phyloP scores from a whole-genome alignment of 257 asterid species.

The Marsdenia floribunda region DNA sequence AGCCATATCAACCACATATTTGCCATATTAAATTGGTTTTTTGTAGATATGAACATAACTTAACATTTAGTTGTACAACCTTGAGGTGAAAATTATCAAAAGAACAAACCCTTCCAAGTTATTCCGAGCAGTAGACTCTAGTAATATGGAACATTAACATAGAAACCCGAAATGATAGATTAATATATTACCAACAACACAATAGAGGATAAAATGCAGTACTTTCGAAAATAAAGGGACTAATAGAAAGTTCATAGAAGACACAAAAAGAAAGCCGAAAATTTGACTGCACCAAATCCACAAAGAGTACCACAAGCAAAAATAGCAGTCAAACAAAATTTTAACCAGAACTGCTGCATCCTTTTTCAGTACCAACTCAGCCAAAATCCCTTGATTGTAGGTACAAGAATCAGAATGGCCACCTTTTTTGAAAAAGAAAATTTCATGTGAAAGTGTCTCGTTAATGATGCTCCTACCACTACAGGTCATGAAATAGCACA shows the following conservation, averaged over 20 bases:
- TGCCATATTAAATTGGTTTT: neutral
- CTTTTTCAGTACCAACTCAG: neutral
- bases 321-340: neutral
- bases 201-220: neutral
- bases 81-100: neutral
- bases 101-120: neutral
- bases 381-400: neutral
- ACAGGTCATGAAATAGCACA: neutral
- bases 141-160: neutral
- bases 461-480: neutral
- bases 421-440: neutral
- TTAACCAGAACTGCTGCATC: neutral
- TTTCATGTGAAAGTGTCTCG: neutral
- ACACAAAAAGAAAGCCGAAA: neutral
- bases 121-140: neutral
- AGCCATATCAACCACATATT: neutral
- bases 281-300: neutral
- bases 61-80: neutral
- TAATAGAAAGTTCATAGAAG: neutral
- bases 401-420: neutral
- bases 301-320: neutral
- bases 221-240: neutral
- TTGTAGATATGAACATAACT: neutral
- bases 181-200: neutral
- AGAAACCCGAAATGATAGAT: neutral